A percentile compares a stretch with the other conserved stretches of the same genome.
Conservation (phyloP, 2,329 filamentous ascomycete genomes). For the Teratosphaeria destructans region DNA sequence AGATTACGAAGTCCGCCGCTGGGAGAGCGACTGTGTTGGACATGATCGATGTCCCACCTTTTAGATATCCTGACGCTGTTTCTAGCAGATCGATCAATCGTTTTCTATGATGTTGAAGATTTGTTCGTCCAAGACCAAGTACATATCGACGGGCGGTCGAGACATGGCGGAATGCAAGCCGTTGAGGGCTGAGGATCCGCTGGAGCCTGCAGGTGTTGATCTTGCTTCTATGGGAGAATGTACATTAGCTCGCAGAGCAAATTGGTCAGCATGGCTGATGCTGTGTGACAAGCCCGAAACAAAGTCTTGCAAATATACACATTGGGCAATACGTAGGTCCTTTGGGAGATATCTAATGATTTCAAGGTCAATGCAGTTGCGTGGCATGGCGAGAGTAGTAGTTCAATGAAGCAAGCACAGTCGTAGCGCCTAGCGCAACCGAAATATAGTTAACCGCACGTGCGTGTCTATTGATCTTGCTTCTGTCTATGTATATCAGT, state of each 20-base stretch:
- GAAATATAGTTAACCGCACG: too few relatives aligned
- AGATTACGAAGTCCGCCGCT: slow-evolving; percentile 4
- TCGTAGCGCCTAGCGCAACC: not conserved
- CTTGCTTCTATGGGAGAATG: not conserved
- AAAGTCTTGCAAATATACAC: not conserved
- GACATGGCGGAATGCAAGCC: not conserved
- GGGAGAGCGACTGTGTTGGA: slow-evolving; percentile 3
- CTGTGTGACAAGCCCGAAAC: not conserved
- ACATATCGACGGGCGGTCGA: not conserved
- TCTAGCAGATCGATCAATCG: too few relatives aligned
- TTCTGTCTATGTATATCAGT: not conserved
- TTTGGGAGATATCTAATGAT: too few relatives aligned
- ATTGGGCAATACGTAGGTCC: not conserved
- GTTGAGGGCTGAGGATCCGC: not conserved
- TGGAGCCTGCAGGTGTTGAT: not conserved
- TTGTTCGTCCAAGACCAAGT: too few relatives aligned
- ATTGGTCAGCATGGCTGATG: not conserved
- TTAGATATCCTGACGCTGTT: too few relatives aligned
- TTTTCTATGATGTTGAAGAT: too few relatives aligned
- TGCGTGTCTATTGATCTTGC: not conserved
- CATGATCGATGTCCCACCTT: not conserved
- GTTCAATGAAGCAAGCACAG: not conserved
- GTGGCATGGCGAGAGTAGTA: too few relatives aligned
- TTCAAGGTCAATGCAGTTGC: too few relatives aligned
- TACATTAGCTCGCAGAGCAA: not conserved